Evolutionary conservation across 306 rosid species (phyloP), one percentile per base, ranked within the genome.

Genomic region (Vachellia pachyceras): DNA sequence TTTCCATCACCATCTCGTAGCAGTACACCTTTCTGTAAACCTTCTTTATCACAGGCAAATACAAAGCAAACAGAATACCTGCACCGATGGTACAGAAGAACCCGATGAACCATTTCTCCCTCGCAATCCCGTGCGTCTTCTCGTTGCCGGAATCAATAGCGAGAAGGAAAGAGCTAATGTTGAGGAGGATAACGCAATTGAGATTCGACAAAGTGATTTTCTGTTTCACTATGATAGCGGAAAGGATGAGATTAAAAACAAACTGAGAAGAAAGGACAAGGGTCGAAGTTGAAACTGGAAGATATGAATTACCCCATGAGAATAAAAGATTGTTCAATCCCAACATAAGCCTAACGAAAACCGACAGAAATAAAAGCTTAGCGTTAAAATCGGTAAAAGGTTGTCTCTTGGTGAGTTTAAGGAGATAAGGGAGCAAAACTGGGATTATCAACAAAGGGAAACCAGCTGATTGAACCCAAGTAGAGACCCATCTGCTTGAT

Each of bases 1-100:
- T 91, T 73, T 92, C 97, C 84, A 91, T 85, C 84, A 91, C 95
- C 95, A 92, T 91, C 18, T 80, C 86, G 23, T 88, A 92, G 35
- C 92, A 86, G 47, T 89, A 83, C 6, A 92, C 91, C 66, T 79
- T 72, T 36, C 72, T 80, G 36, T 86, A 93, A 14, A 93, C 37
- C 82, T 5, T 84, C 73, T 93, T 94, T 89, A 91, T 82, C 23
- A 91, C 72, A 0, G 97, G 97, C 4, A 93, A 77, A 35, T 93
- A 91, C 17, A 82, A 79, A 3, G 97, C 84, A 29, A 93, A 93
- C 4, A 86, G 74, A 25, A 91, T 42, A 0, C 97, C 97, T 0
- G 97, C 97, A 0, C 94, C 91, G 10, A 93, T 35, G 3, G 94
- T 93, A 50, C 87, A 88, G 36, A 81, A 81, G 85, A 90, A 93